Conservation (phyloP, 306 rosid species). For the Prunus fruticosa region DNA sequence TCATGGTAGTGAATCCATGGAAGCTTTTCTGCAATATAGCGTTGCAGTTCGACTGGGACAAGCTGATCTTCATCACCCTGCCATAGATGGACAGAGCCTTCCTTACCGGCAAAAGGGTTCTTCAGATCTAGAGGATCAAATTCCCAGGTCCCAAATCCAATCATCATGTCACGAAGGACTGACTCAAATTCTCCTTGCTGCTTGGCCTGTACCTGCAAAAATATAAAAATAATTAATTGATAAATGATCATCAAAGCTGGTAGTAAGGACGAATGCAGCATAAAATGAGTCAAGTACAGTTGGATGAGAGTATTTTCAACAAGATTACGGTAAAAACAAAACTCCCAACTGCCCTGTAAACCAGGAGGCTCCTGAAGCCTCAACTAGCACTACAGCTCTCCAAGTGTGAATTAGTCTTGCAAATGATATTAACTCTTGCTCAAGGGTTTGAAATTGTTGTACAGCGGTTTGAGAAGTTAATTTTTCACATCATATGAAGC, state of each 20-base stretch:
- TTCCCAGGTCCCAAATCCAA: conserved; percentile 68
- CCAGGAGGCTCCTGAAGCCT: neutral
- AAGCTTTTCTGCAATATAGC: conserved; percentile 44
- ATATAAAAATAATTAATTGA: neutral
- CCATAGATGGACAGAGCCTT: conserved; percentile 58
- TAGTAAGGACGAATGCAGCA: neutral
- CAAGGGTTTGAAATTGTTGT: conserved; percentile 2
- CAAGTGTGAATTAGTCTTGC: neutral
- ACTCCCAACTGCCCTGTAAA: neutral
- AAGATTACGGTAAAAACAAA: neutral
- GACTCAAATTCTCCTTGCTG: conserved; percentile 64
- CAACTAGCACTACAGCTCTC: neutral
- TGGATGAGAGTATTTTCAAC: no score
- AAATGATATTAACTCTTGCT: neutral
- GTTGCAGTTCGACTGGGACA: conserved; percentile 36
- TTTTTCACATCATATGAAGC: neutral
- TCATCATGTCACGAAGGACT: conserved; percentile 37
- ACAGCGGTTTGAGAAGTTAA: neutral
- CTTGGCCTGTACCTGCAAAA: conserved; percentile 26
- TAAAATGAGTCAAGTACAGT: no score
- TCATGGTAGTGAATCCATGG: conserved; percentile 77
- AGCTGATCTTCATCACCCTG: conserved; percentile 62
- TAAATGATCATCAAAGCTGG: neutral
- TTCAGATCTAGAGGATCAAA: conserved; percentile 50
- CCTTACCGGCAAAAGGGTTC: conserved; percentile 46